phyloP scores from a whole-genome alignment of 2,329 filamentous ascomycete species.

The Paramyrothecium sp. region DNA sequence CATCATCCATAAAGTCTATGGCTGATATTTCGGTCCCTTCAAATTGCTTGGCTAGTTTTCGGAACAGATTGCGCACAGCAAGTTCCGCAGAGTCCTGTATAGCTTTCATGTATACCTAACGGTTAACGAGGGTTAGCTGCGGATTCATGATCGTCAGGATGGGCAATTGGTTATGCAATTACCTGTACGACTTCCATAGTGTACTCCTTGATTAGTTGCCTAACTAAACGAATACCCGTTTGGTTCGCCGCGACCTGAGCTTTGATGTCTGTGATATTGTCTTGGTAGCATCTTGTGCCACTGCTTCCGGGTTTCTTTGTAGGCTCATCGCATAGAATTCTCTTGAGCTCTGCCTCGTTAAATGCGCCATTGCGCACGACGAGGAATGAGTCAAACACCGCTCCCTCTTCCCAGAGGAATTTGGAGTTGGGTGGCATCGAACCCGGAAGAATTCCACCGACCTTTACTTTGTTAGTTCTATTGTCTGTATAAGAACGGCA shows the following conservation, averaged over 20 bases:
- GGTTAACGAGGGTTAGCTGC: too few relatives aligned
- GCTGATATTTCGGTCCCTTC: constrained; percentile 21
- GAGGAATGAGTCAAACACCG: constrained; percentile 64
- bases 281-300: constrained; percentile 74
- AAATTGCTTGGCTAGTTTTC: constrained; percentile 10
- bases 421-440: constrained; percentile 79
- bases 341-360: constrained; percentile 72
- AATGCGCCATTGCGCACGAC: constrained; percentile 76
- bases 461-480: too few relatives aligned
- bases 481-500: too few relatives aligned
- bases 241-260: constrained; percentile 86
- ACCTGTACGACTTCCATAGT: constrained; percentile 68
- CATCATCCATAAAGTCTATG: constrained; percentile 76
- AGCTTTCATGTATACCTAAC: constrained; percentile 44
- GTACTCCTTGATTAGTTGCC: constrained; percentile 70
- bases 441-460: constrained; percentile 74
- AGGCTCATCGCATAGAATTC: constrained; percentile 71
- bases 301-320: constrained; percentile 73
- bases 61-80: constrained; percentile 15
- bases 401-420: constrained; percentile 64
- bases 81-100: constrained; percentile 9
- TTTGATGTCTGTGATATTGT: constrained; percentile 85
- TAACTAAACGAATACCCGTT: constrained; percentile 76
- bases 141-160: too few relatives aligned
- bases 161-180: too few relatives aligned